Base-by-base conservation (phyloP, 768 basidiomycete genomes). In the Termitomyces sp. region DNA sequence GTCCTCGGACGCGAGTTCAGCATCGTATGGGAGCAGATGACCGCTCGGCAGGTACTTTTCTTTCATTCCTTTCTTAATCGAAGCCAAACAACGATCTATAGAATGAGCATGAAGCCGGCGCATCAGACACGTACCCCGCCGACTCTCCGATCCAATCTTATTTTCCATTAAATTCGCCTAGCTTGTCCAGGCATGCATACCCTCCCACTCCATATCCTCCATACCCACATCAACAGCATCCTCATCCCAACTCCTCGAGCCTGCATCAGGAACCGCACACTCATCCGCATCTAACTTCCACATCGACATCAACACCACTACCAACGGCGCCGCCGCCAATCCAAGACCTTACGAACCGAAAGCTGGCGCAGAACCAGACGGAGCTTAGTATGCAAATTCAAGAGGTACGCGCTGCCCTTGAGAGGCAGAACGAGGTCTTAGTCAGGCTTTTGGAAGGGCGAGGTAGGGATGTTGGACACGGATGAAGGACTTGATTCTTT, bases 1-100 rank as follows among this genome's bases (percentile, higher is more conserved):
- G 94, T 97, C 1, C 83, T 97, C 14, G 94, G 94, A 0, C 75
- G 93, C 38, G 93, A 97, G 68, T 97, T 97, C 68, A 92, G 91
- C 58, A 74, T 87, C 13, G 90, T 94, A 1, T 97, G 93, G 89
- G 92, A 94, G 57, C 79, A 78, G 32, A 92, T 94, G 90, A 79
- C 78, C 0, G 72, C 67, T 20, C 70, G 77, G 50, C 72, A 77
- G 46, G 81, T 79, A 44, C n/a, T 76, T 24, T 30, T 33, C 14
- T 35, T 6, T 9, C 22, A 6, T 22, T n/a, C 22, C 9, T 11
- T 24, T 13, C 43, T 44, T 13, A 5, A 24, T 44, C 5, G 20
- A 14, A 41, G n/a, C 7, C n/a, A 2, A 24, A 5, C 13, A 7
- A 44, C 22, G 5, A 44, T 33, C 14, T 41, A 14, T 14, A 56